A percentile compares a stretch with the other conserved stretches of the same genome.
Conservation (phyloP, 257 asterid genomes). For the Ligustrum vulgare region DNA sequence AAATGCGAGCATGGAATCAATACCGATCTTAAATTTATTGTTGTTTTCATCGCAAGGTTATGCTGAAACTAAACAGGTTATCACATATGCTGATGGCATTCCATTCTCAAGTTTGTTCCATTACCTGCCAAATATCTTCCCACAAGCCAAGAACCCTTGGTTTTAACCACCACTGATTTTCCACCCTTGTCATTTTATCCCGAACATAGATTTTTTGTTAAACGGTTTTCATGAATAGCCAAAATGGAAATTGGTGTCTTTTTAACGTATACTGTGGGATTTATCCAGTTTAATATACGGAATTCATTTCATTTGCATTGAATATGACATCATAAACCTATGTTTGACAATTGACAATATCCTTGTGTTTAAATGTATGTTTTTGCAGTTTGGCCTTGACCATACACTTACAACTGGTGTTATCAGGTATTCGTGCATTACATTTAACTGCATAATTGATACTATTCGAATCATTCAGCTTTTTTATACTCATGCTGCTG, state of each 20-base stretch:
- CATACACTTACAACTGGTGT: constrained; percentile 99
- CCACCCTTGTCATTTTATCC: background rate
- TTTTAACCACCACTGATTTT: background rate
- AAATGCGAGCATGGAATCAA: background rate
- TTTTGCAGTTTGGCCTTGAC: constrained; percentile 94
- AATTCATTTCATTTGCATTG: constrained; percentile 17
- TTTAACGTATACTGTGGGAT: background rate
- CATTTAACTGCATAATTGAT: constrained; percentile 14
- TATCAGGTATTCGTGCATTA: constrained; percentile 63
- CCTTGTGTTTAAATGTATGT: constrained; percentile 17
- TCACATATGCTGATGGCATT: too few species aligned
- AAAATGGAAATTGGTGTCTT: background rate
- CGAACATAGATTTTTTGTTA: background rate
- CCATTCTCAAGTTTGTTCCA: too few species aligned
- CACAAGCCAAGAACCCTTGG: background rate
- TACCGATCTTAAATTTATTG: background rate
- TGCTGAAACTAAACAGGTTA: background rate
- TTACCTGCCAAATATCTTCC: too few species aligned
- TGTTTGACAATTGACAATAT: constrained; percentile 22
- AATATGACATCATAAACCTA: constrained; percentile 6
- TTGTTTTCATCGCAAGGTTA: background rate
- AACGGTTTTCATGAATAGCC: background rate
- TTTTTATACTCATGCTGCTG: constrained; percentile 7
- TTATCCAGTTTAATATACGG: background rate
- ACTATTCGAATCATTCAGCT: background rate